Conservation (phyloP, 2,329 filamentous ascomycete species). For the Phialemonium atrogriseum region DNA sequence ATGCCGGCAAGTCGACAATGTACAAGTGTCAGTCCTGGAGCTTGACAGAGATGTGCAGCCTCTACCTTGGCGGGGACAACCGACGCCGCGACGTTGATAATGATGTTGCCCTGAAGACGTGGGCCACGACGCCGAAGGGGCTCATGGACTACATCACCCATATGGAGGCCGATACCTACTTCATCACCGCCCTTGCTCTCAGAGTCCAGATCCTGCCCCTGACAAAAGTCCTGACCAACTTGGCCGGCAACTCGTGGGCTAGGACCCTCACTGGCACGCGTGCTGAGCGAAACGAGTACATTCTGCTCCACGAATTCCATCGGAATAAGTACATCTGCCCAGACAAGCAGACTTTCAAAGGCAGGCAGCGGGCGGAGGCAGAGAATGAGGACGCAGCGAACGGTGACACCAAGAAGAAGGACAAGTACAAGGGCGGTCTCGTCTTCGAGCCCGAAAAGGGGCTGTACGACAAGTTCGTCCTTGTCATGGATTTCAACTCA, state of each 20-base stretch:
- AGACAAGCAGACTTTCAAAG: slow-evolving; percentile 80
- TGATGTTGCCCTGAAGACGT: slow-evolving; percentile 76
- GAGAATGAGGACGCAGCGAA: slow-evolving; percentile 60
- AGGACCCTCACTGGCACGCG: slow-evolving; percentile 91
- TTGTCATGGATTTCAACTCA: slow-evolving; percentile 99
- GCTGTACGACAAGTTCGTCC: slow-evolving; percentile 93
- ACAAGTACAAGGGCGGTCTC: slow-evolving; percentile 97
- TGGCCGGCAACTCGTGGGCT: slow-evolving; percentile 97
- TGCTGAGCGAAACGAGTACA: slow-evolving; percentile 97
- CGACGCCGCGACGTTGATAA: slow-evolving; percentile 79
- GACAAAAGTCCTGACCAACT: slow-evolving; percentile 90
- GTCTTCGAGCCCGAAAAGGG: slow-evolving; percentile 98
- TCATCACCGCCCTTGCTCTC: slow-evolving; percentile 83
- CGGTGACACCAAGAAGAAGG: slow-evolving; percentile 85
- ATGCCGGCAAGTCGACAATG: slow-evolving; percentile 96
- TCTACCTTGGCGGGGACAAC: slow-evolving; percentile 70
- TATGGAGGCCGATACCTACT: slow-evolving; percentile 92
- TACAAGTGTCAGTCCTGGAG: slow-evolving; percentile 97
- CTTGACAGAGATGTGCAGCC: slow-evolving; percentile 91
- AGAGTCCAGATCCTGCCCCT: slow-evolving; percentile 86
- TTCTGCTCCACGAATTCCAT: slow-evolving; percentile 94
- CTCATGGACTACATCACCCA: slow-evolving; percentile 91
- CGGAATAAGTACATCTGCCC: slow-evolving; percentile 97
- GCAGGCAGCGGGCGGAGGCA: slow-evolving; percentile 64
- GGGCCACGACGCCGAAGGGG: slow-evolving; percentile 75